Evolutionary conservation across 768 basidiomycete genomes (phyloP).

Genomic region (Phlebiopsis gigantea): DNA sequence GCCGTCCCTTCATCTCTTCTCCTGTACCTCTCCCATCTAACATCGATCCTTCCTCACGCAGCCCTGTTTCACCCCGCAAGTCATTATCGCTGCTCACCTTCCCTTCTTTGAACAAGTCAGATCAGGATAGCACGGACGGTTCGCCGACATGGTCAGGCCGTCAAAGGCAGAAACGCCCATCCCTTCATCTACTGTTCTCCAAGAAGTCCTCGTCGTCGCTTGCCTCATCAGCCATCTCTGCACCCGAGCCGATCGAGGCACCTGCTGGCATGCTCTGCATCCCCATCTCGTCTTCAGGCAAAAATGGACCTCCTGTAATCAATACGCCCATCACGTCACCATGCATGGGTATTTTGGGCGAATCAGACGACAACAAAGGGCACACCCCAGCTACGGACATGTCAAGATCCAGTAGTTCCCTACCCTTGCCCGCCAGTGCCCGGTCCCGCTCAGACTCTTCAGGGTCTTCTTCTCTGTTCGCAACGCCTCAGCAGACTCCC

Average conservation of each 20-base stretch:
- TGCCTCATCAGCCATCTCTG: conserved; percentile 26
- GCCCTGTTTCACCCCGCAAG: conserved; percentile 31
- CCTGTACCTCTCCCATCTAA: conserved; percentile 38
- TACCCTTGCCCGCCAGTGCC: not conserved
- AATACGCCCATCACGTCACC: conserved; percentile 24
- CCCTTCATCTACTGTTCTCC: conserved; percentile 61
- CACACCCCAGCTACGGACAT: not conserved
- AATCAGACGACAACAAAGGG: not conserved
- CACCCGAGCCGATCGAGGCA: not conserved
- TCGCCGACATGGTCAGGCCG: conserved; percentile 27
- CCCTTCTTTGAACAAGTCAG: conserved; percentile 25
- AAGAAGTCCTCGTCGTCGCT: conserved; percentile 55
- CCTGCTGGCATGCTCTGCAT: conserved; percentile 1
- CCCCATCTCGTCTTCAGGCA: conserved; percentile 4
- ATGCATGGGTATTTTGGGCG: conserved; percentile 20
- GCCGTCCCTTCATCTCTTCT: conserved; percentile 10
- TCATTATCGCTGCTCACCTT: conserved; percentile 28
- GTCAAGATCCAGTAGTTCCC: not conserved
- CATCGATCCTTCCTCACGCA: conserved; percentile 25
- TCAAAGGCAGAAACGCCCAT: conserved; percentile 53
- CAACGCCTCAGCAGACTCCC: conserved; percentile 23
- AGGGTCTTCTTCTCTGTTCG: conserved; percentile 18
- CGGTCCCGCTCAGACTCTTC: conserved; percentile 18
- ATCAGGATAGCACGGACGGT: conserved; percentile 5
- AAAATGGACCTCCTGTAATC: conserved; percentile 19